phyloP scores from a whole-genome alignment of 495 filamentous ascomycete species.

The Penicillium diatomitis region DNA sequence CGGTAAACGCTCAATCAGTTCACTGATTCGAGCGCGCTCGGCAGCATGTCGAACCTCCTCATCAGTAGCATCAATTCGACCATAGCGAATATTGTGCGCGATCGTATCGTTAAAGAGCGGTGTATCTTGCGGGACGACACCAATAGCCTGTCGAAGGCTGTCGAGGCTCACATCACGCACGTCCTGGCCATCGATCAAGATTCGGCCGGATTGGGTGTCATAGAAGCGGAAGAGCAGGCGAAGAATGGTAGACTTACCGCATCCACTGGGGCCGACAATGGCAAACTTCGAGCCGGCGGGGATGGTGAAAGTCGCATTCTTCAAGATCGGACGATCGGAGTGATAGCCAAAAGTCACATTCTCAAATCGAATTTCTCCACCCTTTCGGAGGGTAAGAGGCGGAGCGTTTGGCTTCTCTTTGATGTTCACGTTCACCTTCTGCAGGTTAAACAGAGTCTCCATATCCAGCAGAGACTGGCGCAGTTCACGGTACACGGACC shows the following conservation, averaged over 20 bases:
- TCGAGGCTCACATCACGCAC: slow-evolving; percentile 74
- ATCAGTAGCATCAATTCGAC: slow-evolving; percentile 67
- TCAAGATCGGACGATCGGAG: slow-evolving; percentile 76
- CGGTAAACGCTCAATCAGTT: slow-evolving; percentile 67
- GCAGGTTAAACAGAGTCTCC: slow-evolving; percentile 98
- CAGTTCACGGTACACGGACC: slow-evolving; percentile 91
- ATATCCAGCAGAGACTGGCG: slow-evolving; percentile 92
- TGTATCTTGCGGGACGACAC: slow-evolving; percentile 95
- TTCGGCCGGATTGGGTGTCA: slow-evolving; percentile 78
- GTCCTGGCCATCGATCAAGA: slow-evolving; percentile 90
- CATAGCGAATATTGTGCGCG: slow-evolving; percentile 91
- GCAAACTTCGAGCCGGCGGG: slow-evolving; percentile 94
- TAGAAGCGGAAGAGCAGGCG: slow-evolving; percentile 90
- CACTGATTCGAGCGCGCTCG: slow-evolving; percentile 72
- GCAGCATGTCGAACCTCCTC: slow-evolving; percentile 70
- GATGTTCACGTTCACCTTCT: slow-evolving; percentile 90
- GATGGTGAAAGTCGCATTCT: slow-evolving; percentile 75
- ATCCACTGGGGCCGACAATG: slow-evolving; percentile 89
- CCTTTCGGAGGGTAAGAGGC: slow-evolving; percentile 57
- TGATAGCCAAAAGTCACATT: slow-evolving; percentile 94
- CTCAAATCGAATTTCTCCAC: slow-evolving; percentile 86
- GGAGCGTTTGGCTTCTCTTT: slow-evolving; percentile 66
- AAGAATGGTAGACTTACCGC: slow-evolving; percentile 90
- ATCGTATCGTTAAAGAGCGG: slow-evolving; percentile 95
- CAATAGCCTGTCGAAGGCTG: slow-evolving; percentile 76